Conservation (phyloP, 352 stramenopile species). For the Pythium plurisporium region DNA sequence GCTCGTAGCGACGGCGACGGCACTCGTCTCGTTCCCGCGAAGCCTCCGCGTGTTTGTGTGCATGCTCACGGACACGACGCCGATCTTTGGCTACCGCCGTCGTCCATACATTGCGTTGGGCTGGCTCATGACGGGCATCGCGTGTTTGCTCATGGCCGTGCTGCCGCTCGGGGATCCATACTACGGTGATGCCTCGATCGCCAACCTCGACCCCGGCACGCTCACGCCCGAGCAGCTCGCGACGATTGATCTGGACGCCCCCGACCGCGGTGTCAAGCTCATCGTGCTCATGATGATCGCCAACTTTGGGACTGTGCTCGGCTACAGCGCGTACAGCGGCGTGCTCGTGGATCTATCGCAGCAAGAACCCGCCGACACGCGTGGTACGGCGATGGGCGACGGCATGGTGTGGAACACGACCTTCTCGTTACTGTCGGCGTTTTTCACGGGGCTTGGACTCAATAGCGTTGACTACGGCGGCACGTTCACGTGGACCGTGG, state of each 20-base stretch:
- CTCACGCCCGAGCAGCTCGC: constrained; percentile 33
- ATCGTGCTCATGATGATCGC: constrained; percentile 55
- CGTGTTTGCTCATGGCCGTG: constrained; percentile 33
- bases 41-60: constrained; percentile 43
- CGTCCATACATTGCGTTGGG: constrained; percentile 38
- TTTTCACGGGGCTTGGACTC: constrained; percentile 53
- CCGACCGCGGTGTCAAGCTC: constrained; percentile 37
- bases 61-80: constrained; percentile 34
- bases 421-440: constrained; percentile 36
- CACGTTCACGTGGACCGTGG: constrained; percentile 40
- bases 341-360: constrained; percentile 54
- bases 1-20: constrained; percentile 24
- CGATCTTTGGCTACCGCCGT: constrained; percentile 17
- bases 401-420: constrained; percentile 18
- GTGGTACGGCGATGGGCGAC: constrained; percentile 31
- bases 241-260: constrained; percentile 39
- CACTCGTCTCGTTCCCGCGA: constrained; percentile 42
- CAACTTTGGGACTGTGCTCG: constrained; percentile 45
- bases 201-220: constrained; percentile 20
- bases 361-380: constrained; percentile 37
- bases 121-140: constrained; percentile 31
- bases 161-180: constrained; percentile 42
- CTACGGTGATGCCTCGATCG: constrained; percentile 41
- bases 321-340: constrained; percentile 37
- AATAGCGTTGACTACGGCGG: constrained; percentile 56